Evolutionary conservation across 805 yeast species (phyloP).

Genomic region (Kodamaea leandrae): DNA sequence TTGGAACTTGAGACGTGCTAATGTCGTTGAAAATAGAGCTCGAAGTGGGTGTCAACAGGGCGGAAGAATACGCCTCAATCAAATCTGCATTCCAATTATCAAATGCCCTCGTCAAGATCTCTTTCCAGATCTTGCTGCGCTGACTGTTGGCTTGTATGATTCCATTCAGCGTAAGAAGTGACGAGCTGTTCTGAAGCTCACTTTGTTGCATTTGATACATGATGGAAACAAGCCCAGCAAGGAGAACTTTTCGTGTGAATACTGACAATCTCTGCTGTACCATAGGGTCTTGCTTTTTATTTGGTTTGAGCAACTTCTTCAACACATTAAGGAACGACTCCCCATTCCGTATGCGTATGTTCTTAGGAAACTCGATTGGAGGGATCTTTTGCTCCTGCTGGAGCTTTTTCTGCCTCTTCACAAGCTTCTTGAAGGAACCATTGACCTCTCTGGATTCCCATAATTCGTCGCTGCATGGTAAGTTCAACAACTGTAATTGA

Average conservation of each 20-base stretch:
- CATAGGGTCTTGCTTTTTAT: slow-evolving; percentile 25
- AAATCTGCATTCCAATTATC: slow-evolving; percentile 64
- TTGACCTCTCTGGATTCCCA: slow-evolving; percentile 41
- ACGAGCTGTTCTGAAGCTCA: slow-evolving; percentile 55
- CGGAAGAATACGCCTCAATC: slow-evolving; percentile 21
- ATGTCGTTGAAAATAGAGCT: slow-evolving; percentile 16
- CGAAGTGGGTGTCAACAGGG: slow-evolving; percentile 8
- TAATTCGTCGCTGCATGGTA: slow-evolving; percentile 42
- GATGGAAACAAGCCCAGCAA: slow-evolving; percentile 65
- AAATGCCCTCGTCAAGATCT: slow-evolving; percentile 62
- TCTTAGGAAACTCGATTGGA: neutral
- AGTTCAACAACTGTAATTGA: slow-evolving; percentile 38
- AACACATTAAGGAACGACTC: slow-evolving; percentile 52
- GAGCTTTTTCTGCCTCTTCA: slow-evolving; percentile 35
- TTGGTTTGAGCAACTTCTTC: slow-evolving; percentile 55
- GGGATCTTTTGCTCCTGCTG: slow-evolving; percentile 10
- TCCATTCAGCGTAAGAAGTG: slow-evolving; percentile 23
- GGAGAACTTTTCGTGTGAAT: slow-evolving; percentile 64
- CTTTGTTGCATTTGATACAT: slow-evolving; percentile 73
- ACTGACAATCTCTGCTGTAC: slow-evolving; percentile 23
- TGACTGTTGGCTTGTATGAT: slow-evolving; percentile 14
- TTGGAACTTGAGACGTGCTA: slow-evolving; percentile 13
- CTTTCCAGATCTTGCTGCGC: slow-evolving; percentile 62
- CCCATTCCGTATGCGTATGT: slow-evolving; percentile 14
- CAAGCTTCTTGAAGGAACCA: slow-evolving; percentile 38